Conservation (phyloP, 371 early-diverging fungal genomes). For the Mortierella sp. region DNA sequence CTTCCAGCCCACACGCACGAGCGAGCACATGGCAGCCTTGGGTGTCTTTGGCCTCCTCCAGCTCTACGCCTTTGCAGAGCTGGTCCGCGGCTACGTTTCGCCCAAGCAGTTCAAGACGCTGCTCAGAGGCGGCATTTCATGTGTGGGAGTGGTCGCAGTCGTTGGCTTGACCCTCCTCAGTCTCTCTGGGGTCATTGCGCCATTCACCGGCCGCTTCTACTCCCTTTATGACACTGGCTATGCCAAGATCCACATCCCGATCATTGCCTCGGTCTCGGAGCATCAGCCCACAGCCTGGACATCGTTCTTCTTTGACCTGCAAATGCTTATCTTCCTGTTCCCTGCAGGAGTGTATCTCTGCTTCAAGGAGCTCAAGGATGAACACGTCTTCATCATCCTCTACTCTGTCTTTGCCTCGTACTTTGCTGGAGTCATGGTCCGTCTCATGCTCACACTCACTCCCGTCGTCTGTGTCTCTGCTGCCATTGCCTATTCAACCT, state of each 20-base stretch:
- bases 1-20: slow-evolving; percentile 96
- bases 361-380: slow-evolving; percentile 91
- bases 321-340: slow-evolving; percentile 92
- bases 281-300: slow-evolving; percentile 99
- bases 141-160: slow-evolving; percentile 61
- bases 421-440: slow-evolving; percentile 99
- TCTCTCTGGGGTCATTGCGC: slow-evolving; percentile 90
- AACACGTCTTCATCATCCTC: slow-evolving; percentile 96
- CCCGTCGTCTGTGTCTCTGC: slow-evolving; percentile 97
- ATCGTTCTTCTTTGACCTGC: slow-evolving; percentile 98
- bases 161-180: slow-evolving; percentile 78
- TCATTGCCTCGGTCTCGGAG: slow-evolving; percentile 99
- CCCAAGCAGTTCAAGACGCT: slow-evolving; percentile 86
- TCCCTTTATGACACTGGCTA: slow-evolving; percentile 99
- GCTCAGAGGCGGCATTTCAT: slow-evolving; percentile 73
- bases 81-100: slow-evolving; percentile 84
- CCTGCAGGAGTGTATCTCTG: slow-evolving; percentile 98
- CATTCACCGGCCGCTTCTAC: slow-evolving; percentile 99
- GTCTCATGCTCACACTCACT: slow-evolving; percentile 97
- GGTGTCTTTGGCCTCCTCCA: slow-evolving; percentile 95
- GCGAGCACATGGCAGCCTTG: slow-evolving; percentile 99
- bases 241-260: slow-evolving; percentile 98
- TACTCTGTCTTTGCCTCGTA: slow-evolving; percentile 96
- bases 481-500: slow-evolving; percentile 89
- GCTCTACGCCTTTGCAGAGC: slow-evolving; percentile 89